A percentile compares a stretch with the other conserved stretches of the same genome.
phyloP scores from a whole-genome alignment of 139 green algal genomes.

The Bryopsis sp. region DNA sequence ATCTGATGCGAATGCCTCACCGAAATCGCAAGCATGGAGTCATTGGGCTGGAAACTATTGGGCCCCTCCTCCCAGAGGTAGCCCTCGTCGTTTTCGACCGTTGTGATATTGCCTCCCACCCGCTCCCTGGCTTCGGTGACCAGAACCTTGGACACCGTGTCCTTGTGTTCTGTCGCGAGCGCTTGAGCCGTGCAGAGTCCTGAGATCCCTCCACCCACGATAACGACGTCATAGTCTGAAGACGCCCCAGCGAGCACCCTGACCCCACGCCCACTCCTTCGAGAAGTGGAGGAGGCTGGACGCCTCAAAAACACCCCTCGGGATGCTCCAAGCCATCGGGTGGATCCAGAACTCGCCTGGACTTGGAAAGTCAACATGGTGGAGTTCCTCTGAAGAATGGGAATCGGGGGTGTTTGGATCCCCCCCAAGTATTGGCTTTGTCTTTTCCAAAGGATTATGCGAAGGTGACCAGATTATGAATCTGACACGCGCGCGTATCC shows the following conservation, averaged over 20 bases:
- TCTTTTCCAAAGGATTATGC: no score
- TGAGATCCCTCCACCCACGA: slow-evolving; percentile 48
- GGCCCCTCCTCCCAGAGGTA: slow-evolving; percentile 98
- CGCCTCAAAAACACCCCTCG: no score
- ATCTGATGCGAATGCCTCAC: slow-evolving; percentile 34
- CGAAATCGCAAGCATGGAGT: slow-evolving; percentile 85
- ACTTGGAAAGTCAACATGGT: no score
- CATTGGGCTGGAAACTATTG: slow-evolving; percentile 96
- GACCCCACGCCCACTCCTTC: no score
- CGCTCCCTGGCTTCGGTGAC: slow-evolving; percentile 89
- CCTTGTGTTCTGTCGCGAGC: slow-evolving; percentile 49
- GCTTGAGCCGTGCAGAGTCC: slow-evolving; percentile 64
- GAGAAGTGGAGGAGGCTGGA: no score
- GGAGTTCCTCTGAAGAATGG: no score
- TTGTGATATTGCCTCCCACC: slow-evolving; percentile 98
- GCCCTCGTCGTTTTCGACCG: slow-evolving; percentile 49
- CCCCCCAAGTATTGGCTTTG: no score
- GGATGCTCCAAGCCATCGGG: no score
- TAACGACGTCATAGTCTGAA: slow-evolving; percentile 31
- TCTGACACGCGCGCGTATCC: no score
- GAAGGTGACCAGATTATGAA: no score
- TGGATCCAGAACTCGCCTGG: no score
- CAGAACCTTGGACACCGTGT: slow-evolving; percentile 50
- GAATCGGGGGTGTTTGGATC: no score
- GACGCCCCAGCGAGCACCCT: background rate